A percentile compares a stretch with the other conserved stretches of the same genome.
These are phyloP conservation scores for Verticillium isaacii DNA, from an alignment of 2,329 filamentous ascomycete species.

Conservation along the genomic window DNA sequence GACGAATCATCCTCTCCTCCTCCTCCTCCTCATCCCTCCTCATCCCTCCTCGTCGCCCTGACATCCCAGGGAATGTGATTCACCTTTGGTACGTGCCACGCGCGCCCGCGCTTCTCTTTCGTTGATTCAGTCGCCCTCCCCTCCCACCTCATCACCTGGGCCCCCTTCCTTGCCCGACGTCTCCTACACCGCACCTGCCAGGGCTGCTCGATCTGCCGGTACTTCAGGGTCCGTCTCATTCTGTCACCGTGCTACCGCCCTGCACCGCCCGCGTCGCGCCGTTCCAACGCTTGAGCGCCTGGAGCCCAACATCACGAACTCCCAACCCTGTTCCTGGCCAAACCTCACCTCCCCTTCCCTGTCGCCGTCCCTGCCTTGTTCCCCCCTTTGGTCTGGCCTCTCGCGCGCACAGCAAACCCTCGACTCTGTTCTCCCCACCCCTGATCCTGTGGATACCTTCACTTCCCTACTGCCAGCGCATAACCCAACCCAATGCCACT, in stretches of 20 bases:
- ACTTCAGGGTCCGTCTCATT: not conserved
- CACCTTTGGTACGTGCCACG: not conserved
- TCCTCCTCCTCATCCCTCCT: not conserved
- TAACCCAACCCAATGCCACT: slow-evolving; percentile 13
- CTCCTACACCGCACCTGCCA: not conserved
- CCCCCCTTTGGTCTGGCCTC: not conserved
- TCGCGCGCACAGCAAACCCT: slow-evolving; percentile 11
- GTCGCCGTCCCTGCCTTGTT: not conserved
- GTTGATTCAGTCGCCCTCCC: not conserved
- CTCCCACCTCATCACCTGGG: not conserved
- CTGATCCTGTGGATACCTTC: slow-evolving; percentile 14
- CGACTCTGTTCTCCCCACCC: not conserved
- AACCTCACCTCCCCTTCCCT: not conserved
- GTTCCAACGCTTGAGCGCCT: not conserved
- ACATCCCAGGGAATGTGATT: not conserved
- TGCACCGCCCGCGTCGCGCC: not conserved
- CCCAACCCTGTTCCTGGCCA: not conserved
- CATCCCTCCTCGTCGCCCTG: not conserved
- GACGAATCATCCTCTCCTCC: not conserved
- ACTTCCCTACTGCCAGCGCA: slow-evolving; percentile 14
- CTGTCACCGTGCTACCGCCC: not conserved
- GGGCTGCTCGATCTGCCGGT: not conserved
- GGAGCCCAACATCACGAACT: not conserved
- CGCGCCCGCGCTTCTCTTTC: not conserved
- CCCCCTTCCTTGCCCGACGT: not conserved